Evolutionary conservation across 371 early-diverging fungal species (phyloP), one percentile per base, ranked within the genome.

Genomic region (Phascolomyces articulosus): DNA sequence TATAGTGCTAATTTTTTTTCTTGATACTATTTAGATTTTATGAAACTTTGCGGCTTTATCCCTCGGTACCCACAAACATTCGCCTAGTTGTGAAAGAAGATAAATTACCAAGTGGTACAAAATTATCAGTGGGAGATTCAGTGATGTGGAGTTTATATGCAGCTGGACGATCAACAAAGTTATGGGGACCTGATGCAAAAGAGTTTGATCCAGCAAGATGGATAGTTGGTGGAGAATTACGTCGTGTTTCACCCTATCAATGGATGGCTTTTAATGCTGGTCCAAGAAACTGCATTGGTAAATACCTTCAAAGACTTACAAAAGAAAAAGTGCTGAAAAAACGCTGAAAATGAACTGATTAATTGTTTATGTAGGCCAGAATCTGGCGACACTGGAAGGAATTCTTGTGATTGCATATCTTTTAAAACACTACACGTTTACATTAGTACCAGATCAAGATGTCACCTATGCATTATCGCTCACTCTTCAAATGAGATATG

Each of bases 1-100:
- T 34, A 34, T 34, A 1, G 11, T 34, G 34, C 34, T 11, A 57
- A 15, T 40, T 26, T 9, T 9, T 40, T 41, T 62, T 31, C 7
- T 21, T 18, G 1, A 27, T 44, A 24, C 15, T 58, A 3, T 57
- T 24, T 58, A 21, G 60, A 21, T 80, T 83, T 62, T 78, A 77
- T 58, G 94, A 94, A 69, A 75, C 85, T 0, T 72, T 93, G 7
- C 84, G 93, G 18, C 70, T 90, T 9, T 84, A 89, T 67, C 92
- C 93, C 0, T 84, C 87, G 9, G 92, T 94, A 0, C 93, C 94
- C 29, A 65, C 62, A 13, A 87, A 90, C 31, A 69, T 80, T 41
- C 91, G 90, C 73, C 65, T 74, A 31, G 88, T 88, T 16, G 66
- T 88, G 18, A 65, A 85, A n/a, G 91, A 90, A 64, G 88, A 89